Evolutionary conservation across 163 green algal genomes (phyloP).

Genomic region (Chlorella variabilis): DNA sequence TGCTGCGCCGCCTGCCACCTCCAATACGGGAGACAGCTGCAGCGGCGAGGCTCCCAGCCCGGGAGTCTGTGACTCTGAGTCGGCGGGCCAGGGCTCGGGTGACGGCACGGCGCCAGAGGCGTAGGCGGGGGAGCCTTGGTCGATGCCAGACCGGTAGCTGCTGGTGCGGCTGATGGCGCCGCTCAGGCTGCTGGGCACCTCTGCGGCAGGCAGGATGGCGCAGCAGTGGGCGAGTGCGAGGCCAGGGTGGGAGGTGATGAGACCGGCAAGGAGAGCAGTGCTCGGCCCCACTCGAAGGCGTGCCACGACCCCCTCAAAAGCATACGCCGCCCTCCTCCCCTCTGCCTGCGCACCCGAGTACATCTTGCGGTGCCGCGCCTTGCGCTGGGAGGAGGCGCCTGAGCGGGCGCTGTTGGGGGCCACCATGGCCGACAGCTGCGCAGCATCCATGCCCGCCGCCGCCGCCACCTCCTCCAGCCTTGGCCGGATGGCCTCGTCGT

Average conservation of each 20-base stretch:
- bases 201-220: neutral
- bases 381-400: neutral
- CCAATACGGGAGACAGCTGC: neutral
- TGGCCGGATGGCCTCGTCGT: neutral
- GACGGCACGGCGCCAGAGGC: neutral
- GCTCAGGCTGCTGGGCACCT: conserved; percentile 31
- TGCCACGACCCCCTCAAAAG: too few relatives aligned
- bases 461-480: conserved; percentile 19
- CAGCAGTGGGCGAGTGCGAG: neutral
- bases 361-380: conserved; percentile 34
- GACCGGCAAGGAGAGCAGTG: too few relatives aligned
- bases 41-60: neutral
- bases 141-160: conserved; percentile 19
- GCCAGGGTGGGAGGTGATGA: too few relatives aligned
- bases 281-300: too few relatives aligned
- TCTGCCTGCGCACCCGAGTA: conserved; percentile 27
- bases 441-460: neutral
- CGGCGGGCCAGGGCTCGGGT: neutral
- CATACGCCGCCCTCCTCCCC: too few relatives aligned
- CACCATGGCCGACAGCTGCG: conserved; percentile 6
- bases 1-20: neutral
- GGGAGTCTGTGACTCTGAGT: neutral
- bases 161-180: conserved; percentile 22
- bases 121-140: conserved; percentile 11
- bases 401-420: conserved; percentile 26